Conservation (phyloP, 768 basidiomycete genomes). For the Tylopilus cervinicoccineus region DNA sequence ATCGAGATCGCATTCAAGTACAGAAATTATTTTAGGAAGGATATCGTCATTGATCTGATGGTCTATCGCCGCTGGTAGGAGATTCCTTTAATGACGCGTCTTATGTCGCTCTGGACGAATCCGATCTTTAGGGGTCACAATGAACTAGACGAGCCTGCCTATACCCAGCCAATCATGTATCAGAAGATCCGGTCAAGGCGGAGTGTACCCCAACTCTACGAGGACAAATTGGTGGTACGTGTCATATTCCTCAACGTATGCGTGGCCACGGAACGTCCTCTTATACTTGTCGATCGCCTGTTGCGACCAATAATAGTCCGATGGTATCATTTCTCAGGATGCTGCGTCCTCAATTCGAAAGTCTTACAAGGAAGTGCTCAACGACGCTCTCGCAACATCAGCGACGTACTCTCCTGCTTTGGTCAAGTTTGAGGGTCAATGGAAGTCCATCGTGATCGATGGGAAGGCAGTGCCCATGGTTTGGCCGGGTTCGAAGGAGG, state of each 20-base stretch:
- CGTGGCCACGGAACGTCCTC: neutral
- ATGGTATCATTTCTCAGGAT: slow-evolving; percentile 43
- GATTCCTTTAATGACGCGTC: neutral
- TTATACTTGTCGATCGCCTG: no score
- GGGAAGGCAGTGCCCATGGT: slow-evolving; percentile 24
- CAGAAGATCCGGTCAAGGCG: slow-evolving; percentile 73
- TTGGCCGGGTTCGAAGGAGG: slow-evolving; percentile 60
- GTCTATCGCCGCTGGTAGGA: slow-evolving; percentile 80
- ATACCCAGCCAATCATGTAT: slow-evolving; percentile 92
- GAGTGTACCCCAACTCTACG: slow-evolving; percentile 79
- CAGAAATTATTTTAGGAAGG: slow-evolving; percentile 83
- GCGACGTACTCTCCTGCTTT: slow-evolving; percentile 45
- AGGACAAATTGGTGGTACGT: slow-evolving; percentile 70
- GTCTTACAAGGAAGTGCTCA: slow-evolving; percentile 59
- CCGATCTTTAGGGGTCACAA: slow-evolving; percentile 66
- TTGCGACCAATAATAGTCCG: slow-evolving; percentile 14
- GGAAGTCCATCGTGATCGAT: slow-evolving; percentile 37
- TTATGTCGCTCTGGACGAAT: neutral
- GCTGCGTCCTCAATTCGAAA: slow-evolving; percentile 49
- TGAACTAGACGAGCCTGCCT: slow-evolving; percentile 81
- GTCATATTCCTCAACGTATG: neutral
- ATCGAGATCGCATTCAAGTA: slow-evolving; percentile 89
- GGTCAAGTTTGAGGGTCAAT: slow-evolving; percentile 62
- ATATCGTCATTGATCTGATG: slow-evolving; percentile 84
- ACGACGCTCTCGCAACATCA: slow-evolving; percentile 51